phyloP scores from a whole-genome alignment of 1,284 basidiomycete genomes.

The Boletellus sp. region DNA sequence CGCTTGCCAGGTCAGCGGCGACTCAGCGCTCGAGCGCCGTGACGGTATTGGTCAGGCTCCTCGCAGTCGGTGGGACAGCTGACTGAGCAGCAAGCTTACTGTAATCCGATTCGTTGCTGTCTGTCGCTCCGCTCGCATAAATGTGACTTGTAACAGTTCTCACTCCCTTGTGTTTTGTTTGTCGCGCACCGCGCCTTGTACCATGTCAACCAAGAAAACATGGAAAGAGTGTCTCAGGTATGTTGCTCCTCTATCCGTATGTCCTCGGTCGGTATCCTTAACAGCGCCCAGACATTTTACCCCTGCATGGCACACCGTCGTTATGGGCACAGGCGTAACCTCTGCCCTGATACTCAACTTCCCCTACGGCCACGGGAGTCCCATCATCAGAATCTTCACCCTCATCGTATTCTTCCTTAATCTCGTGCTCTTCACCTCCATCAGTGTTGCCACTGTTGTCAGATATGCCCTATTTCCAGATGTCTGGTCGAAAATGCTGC shows the following conservation, averaged over 20 bases:
- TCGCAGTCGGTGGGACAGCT: too few species aligned
- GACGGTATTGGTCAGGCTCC: too few species aligned
- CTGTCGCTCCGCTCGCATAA: not conserved
- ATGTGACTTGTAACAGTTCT: too few species aligned
- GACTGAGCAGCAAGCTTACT: too few species aligned
- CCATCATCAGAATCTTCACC: constrained; percentile 33
- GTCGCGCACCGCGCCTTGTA: not conserved
- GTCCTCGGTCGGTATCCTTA: not conserved
- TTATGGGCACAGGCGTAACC: constrained; percentile 45
- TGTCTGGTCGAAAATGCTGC: constrained; percentile 41
- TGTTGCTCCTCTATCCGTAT: not conserved
- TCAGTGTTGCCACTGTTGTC: constrained; percentile 38
- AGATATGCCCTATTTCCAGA: constrained; percentile 52
- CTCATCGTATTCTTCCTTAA: constrained; percentile 52
- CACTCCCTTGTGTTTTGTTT: not conserved
- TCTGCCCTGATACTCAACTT: constrained; percentile 40
- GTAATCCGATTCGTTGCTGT: too few species aligned
- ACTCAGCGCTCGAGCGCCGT: too few species aligned
- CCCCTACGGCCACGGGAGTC: constrained; percentile 37
- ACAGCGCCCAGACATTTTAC: constrained; percentile 38
- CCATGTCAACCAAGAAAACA: constrained; percentile 26
- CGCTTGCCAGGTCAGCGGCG: too few species aligned
- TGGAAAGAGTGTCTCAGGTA: constrained; percentile 30
- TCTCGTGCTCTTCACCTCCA: constrained; percentile 48
- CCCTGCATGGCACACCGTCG: constrained; percentile 44